Evolutionary conservation across 257 asterid species (phyloP).

Genomic region (Primulina eburnea): DNA sequence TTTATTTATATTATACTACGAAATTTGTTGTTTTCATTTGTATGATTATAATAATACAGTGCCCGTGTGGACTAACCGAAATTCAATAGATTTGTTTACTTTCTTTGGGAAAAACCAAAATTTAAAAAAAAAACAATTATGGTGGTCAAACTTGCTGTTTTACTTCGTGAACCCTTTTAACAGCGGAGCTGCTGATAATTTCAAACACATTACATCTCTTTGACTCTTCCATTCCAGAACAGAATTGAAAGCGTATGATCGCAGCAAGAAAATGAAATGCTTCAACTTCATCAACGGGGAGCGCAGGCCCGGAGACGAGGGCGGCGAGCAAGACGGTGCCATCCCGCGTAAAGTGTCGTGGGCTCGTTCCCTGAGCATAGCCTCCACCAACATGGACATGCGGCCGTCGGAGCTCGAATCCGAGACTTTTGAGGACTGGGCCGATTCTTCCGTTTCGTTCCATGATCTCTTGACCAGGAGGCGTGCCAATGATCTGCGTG

Average conservation of each 20-base stretch:
- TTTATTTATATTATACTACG: too few species aligned
- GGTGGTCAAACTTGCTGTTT: too few species aligned
- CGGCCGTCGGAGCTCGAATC: conserved; percentile 76
- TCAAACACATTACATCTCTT: background rate
- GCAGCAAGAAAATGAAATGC: conserved; percentile 57
- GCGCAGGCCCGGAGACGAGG: conserved; percentile 36
- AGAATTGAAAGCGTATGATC: background rate
- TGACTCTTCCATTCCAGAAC: conserved; percentile 29
- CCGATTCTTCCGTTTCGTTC: conserved; percentile 53
- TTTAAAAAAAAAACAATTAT: too few species aligned
- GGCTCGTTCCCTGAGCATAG: conserved; percentile 87
- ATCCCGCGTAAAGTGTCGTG: conserved; percentile 59
- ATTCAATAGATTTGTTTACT: too few species aligned
- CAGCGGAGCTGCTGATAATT: too few species aligned
- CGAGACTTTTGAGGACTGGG: conserved; percentile 64
- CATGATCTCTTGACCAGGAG: conserved; percentile 58
- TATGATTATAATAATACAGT: too few species aligned
- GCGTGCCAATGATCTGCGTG: conserved; percentile 68
- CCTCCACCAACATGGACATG: conserved; percentile 64
- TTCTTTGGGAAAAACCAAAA: too few species aligned
- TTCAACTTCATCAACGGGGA: conserved; percentile 66
- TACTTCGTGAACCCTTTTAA: too few species aligned
- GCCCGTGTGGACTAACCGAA: accelerated
- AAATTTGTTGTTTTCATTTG: too few species aligned
- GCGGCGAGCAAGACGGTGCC: conserved; percentile 37